Percentiles rank a stretch among this genome's conserved stretches.
Evolutionary conservation across 2,329 filamentous ascomycete genomes (phyloP).

Genomic region (Capronia americana): DNA sequence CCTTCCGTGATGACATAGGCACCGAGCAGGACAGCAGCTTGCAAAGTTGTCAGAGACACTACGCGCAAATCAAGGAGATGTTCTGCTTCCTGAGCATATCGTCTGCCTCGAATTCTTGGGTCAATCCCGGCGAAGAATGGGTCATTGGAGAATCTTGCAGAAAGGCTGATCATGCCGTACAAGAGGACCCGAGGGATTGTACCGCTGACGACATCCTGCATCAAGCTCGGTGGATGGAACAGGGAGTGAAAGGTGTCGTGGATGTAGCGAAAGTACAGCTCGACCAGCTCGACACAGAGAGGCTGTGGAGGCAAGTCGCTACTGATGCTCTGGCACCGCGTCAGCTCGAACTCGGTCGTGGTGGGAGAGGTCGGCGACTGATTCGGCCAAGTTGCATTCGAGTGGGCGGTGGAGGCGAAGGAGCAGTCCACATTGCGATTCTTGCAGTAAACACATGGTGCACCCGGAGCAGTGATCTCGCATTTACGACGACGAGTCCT

Average conservation of each 20-base stretch:
- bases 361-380: constrained; percentile 17
- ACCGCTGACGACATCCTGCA: constrained; percentile 30
- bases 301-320: constrained; percentile 21
- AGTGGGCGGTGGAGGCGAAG: constrained; percentile 8
- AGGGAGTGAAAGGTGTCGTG: constrained; percentile 36
- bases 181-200: constrained; percentile 26
- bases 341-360: constrained; percentile 2
- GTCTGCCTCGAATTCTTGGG: constrained; percentile 30
- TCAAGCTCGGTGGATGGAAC: constrained; percentile 36
- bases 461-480: constrained; percentile 21
- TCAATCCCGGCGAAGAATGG: constrained; percentile 29
- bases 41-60: constrained; percentile 48
- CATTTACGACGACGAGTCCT: constrained; percentile 33
- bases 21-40: constrained; percentile 51
- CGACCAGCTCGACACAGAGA: constrained; percentile 34
- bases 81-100: constrained; percentile 33
- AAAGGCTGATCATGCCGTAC: constrained; percentile 30
- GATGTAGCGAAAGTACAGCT: constrained; percentile 38
- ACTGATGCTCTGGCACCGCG: constrained; percentile 21
- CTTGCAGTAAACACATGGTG: constrained; percentile 31
- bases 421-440: constrained; percentile 30
- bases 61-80: constrained; percentile 45
- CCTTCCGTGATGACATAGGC: constrained; percentile 45
- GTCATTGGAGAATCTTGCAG: constrained; percentile 31
- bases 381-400: background rate